These are phyloP conservation scores for Elaphomyces granulatus DNA, from an alignment of 495 filamentous ascomycete genomes.

Conservation along the genomic window DNA sequence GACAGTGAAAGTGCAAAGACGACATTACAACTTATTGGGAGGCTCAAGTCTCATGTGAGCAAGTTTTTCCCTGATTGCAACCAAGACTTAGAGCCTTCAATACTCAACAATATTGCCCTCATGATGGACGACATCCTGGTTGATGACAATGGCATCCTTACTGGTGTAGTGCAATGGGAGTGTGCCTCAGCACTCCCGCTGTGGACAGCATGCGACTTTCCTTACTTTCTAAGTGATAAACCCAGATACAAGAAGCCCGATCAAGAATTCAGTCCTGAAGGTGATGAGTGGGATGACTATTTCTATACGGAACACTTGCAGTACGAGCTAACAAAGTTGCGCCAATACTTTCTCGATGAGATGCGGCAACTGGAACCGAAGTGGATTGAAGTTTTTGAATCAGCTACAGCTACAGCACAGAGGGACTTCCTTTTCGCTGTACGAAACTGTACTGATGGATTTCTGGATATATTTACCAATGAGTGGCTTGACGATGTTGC, in stretches of 20 bases:
- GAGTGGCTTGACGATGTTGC: too few species aligned
- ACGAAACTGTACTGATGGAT: too few species aligned
- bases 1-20: slow-evolving; percentile 6
- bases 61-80: slow-evolving; percentile 7
- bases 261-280: too few species aligned
- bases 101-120: slow-evolving; percentile 35
- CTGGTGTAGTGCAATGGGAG: slow-evolving; percentile 40
- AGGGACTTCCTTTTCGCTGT: too few species aligned
- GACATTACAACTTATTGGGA: slow-evolving; percentile 1
- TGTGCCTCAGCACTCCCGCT: slow-evolving; percentile 34
- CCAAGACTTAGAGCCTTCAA: slow-evolving; percentile 16
- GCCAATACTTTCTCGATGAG: too few species aligned
- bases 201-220: slow-evolving; percentile 31
- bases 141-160: slow-evolving; percentile 24
- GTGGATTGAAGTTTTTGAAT: too few species aligned
- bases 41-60: slow-evolving; percentile 1
- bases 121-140: slow-evolving; percentile 37
- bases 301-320: too few species aligned
- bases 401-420: too few species aligned
- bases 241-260: slow-evolving; percentile 16
- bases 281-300: too few species aligned
- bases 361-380: too few species aligned
- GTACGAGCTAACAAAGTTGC: too few species aligned
- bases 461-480: too few species aligned
- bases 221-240: slow-evolving; percentile 25